A percentile compares a stretch with the other conserved stretches of the same genome.
Evolutionary conservation across 2,329 filamentous ascomycete species (phyloP).

Genomic region (Alternaria hordeiaustralica): DNA sequence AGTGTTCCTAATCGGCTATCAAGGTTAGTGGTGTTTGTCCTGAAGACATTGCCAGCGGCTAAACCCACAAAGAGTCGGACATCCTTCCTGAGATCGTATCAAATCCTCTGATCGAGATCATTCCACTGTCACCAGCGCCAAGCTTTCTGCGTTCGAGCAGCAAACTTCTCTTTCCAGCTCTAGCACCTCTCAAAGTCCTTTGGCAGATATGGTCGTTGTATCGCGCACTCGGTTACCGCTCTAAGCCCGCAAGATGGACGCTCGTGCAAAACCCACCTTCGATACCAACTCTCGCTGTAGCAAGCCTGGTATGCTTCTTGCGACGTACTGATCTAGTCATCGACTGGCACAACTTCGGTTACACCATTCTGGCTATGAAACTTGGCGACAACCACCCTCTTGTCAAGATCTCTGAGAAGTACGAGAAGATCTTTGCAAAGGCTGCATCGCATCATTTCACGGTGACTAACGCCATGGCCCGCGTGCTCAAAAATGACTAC

Average conservation of each 20-base stretch:
- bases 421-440: constrained; percentile 76
- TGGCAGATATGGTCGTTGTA: constrained; percentile 80
- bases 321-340: constrained; percentile 84
- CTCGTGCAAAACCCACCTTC: constrained; percentile 94
- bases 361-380: constrained; percentile 81
- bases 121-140: constrained; percentile 73
- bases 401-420: constrained; percentile 76
- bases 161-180: constrained; percentile 75
- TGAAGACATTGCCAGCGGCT: background rate
- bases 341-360: constrained; percentile 99
- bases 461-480: constrained; percentile 88
- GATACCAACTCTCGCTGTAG: constrained; percentile 85
- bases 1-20: constrained; percentile 88
- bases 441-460: constrained; percentile 78
- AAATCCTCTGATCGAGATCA: constrained; percentile 72
- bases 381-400: constrained; percentile 71
- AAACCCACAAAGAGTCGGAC: constrained; percentile 68
- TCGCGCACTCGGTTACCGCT: constrained; percentile 73
- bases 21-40: constrained; percentile 59
- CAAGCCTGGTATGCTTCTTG: constrained; percentile 73
- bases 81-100: constrained; percentile 77
- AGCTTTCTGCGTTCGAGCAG: constrained; percentile 69
- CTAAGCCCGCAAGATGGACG: constrained; percentile 80
- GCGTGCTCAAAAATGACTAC: constrained; percentile 72
- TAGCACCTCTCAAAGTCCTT: constrained; percentile 83